Conservation (phyloP, 2,329 filamentous ascomycete genomes). For the Calonectria ilicicola region DNA sequence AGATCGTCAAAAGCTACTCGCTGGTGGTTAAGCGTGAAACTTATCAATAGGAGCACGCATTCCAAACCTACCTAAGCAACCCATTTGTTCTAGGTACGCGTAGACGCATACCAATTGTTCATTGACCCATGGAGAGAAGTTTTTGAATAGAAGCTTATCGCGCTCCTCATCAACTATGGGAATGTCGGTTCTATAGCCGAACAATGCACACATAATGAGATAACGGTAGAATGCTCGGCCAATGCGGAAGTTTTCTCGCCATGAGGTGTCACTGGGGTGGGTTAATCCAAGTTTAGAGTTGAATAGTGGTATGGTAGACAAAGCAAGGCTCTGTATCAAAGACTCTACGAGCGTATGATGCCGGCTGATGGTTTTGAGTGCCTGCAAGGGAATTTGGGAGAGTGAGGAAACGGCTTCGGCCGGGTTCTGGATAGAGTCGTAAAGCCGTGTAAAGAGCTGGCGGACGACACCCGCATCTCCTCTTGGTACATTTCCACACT, state of each 20-base stretch:
- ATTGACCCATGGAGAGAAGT: conserved; percentile 1
- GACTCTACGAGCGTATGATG: neutral
- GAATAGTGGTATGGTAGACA: neutral
- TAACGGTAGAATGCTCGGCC: neutral
- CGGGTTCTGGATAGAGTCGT: neutral
- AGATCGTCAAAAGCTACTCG: neutral
- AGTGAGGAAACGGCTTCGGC: neutral
- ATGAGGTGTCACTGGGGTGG: neutral
- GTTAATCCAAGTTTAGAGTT: neutral
- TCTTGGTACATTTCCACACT: neutral
- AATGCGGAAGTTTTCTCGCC: neutral
- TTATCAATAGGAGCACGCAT: neutral
- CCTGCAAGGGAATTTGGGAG: neutral
- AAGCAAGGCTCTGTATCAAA: neutral
- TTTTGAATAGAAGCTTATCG: neutral
- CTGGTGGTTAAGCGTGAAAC: neutral
- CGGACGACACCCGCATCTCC: neutral
- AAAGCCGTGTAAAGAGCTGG: neutral
- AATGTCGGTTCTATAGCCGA: neutral
- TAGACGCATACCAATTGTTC: conserved; percentile 3
- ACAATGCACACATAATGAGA: neutral
- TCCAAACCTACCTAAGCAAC: neutral
- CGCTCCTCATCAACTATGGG: neutral
- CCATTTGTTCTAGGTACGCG: neutral
- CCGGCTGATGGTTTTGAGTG: neutral